These are phyloP conservation scores for Cercospora sp. DNA, from an alignment of 2,329 filamentous ascomycete species.

Conservation along the genomic window DNA sequence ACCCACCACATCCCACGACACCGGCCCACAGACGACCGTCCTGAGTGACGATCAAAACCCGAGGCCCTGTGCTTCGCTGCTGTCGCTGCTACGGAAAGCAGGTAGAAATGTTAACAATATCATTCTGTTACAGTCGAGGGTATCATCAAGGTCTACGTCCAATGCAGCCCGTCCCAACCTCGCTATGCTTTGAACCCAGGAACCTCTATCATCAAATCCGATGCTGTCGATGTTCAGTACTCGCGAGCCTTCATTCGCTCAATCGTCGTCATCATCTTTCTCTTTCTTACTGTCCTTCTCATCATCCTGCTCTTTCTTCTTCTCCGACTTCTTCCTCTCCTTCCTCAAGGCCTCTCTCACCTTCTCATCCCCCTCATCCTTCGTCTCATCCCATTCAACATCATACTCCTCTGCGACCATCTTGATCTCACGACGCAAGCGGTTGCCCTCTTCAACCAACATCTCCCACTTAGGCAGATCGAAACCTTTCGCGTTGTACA, in stretches of 20 bases:
- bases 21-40: too few relatives aligned
- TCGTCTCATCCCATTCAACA: slow-evolving; percentile 64
- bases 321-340: slow-evolving; percentile 40
- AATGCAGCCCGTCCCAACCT: background rate
- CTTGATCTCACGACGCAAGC: slow-evolving; percentile 75
- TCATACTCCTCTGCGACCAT: slow-evolving; percentile 82
- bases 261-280: slow-evolving; percentile 46
- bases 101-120: background rate
- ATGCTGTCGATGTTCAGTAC: background rate
- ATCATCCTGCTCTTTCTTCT: slow-evolving; percentile 49
- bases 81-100: background rate
- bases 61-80: background rate
- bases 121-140: slow-evolving; percentile 11
- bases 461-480: slow-evolving; percentile 75
- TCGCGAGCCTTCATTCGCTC: background rate
- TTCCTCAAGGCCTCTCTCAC: slow-evolving; percentile 57
- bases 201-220: background rate
- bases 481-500: slow-evolving; percentile 76
- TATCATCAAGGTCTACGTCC: slow-evolving; percentile 10
- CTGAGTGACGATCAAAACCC: too few relatives aligned
- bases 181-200: slow-evolving; percentile 4
- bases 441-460: slow-evolving; percentile 77
- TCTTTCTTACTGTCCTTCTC: slow-evolving; percentile 59
- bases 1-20: background rate
- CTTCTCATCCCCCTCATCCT: slow-evolving; percentile 38